A percentile compares a stretch with the other conserved stretches of the same genome.
Evolutionary conservation across 2,329 filamentous ascomycete genomes (phyloP).

Genomic region (Aureobasidium sp.): DNA sequence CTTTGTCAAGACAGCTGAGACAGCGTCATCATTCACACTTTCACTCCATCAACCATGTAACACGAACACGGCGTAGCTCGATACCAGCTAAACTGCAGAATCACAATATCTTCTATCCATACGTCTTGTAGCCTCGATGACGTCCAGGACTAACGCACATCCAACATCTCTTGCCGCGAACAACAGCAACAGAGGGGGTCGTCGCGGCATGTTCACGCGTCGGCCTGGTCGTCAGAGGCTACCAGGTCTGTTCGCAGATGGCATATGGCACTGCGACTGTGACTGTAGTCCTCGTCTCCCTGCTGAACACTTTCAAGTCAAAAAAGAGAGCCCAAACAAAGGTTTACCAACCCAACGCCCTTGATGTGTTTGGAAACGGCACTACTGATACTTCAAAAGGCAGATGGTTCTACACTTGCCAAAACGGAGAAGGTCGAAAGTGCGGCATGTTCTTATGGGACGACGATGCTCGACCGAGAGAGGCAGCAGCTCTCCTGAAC

Average conservation of each 20-base stretch:
- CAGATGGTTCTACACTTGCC: slow-evolving; percentile 47
- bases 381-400: slow-evolving; percentile 24
- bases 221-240: neutral
- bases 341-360: neutral
- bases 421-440: slow-evolving; percentile 35
- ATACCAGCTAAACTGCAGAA: neutral
- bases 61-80: neutral
- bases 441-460: slow-evolving; percentile 54
- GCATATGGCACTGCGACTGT: slow-evolving; percentile 49
- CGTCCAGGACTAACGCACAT: neutral
- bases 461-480: slow-evolving; percentile 43
- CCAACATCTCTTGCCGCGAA: neutral
- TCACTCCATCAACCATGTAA: neutral
- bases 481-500: slow-evolving; percentile 37
- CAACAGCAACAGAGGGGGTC: slow-evolving; percentile 4
- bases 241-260: slow-evolving; percentile 24
- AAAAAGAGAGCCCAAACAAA: slow-evolving; percentile 49
- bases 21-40: neutral
- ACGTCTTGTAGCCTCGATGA: neutral
- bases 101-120: neutral
- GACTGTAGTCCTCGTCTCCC: slow-evolving; percentile 37
- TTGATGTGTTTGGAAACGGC: neutral
- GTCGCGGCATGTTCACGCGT: neutral
- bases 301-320: slow-evolving; percentile 47
- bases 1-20: too few species aligned